A percentile compares a stretch with the other conserved stretches of the same genome.
Conservation (phyloP, 2,329 filamentous ascomycete species). For the Alternaria gansuensis region DNA sequence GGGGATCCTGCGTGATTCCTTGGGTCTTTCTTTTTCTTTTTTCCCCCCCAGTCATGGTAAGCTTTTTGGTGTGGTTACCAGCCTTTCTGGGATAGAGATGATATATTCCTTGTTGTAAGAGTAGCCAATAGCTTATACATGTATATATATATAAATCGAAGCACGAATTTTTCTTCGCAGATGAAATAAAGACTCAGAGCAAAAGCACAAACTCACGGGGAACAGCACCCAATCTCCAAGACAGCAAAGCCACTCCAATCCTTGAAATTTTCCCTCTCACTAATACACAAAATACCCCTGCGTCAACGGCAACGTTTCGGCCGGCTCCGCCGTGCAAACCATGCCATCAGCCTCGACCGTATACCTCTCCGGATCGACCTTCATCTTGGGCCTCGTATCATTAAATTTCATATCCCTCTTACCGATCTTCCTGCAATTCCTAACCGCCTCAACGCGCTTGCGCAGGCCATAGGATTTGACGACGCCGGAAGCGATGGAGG, state of each 20-base stretch:
- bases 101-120: background rate
- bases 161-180: background rate
- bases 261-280: background rate
- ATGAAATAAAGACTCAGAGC: too few species aligned
- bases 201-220: background rate
- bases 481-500: slow-evolving; percentile 71
- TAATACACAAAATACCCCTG: slow-evolving; percentile 81
- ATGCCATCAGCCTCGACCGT: slow-evolving; percentile 83
- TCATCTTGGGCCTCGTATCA: slow-evolving; percentile 83
- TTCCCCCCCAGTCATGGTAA: background rate
- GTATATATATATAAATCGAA: background rate
- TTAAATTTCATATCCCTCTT: slow-evolving; percentile 95
- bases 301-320: slow-evolving; percentile 74
- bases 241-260: background rate
- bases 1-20: background rate
- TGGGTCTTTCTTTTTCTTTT: background rate
- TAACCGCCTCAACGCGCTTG: slow-evolving; percentile 83
- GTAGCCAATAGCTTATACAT: background rate
- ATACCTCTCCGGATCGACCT: slow-evolving; percentile 90
- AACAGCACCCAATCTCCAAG: background rate
- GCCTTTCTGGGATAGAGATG: background rate
- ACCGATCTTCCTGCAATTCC: slow-evolving; percentile 74
- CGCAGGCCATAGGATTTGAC: slow-evolving; percentile 76
- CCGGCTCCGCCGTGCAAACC: slow-evolving; percentile 76
- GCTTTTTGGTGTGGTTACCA: background rate